These are phyloP conservation scores for Mortierella sp. DNA, from an alignment of 371 early-diverging fungal genomes.

Conservation along the genomic window DNA sequence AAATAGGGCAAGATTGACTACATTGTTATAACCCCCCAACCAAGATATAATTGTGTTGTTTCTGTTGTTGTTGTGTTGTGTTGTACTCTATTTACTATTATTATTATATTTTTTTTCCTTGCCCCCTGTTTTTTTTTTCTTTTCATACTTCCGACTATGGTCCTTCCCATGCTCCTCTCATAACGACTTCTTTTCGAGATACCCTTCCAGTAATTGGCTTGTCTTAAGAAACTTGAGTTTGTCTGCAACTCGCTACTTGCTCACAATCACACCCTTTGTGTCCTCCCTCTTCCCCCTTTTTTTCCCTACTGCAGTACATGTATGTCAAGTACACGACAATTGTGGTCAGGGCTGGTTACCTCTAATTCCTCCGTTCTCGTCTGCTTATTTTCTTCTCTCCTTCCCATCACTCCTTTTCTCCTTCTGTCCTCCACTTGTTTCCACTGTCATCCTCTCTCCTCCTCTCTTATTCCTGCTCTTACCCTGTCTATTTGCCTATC, in stretches of 20 bases:
- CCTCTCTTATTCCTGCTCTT: slow-evolving; percentile 7
- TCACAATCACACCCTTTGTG: neutral
- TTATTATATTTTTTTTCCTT: slow-evolving; percentile 1
- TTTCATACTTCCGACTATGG: slow-evolving; percentile 11
- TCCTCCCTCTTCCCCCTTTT: slow-evolving; percentile 1
- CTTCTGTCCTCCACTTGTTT: neutral
- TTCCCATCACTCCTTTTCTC: slow-evolving; percentile 13
- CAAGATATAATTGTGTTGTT: too few species aligned
- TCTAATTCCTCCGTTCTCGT: neutral
- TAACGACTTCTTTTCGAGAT: neutral
- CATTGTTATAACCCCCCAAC: neutral
- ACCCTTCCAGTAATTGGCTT: neutral
- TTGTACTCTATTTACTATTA: neutral
- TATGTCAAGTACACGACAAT: neutral
- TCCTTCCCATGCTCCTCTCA: slow-evolving; percentile 8
- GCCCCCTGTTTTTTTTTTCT: slow-evolving; percentile 23
- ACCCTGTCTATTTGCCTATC: slow-evolving; percentile 6
- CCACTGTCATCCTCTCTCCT: neutral
- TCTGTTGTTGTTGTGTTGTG: too few species aligned
- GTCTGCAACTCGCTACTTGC: neutral
- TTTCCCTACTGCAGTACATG: neutral
- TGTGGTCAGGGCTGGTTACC: slow-evolving; percentile 1
- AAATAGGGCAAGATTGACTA: neutral
- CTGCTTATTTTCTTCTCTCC: neutral
- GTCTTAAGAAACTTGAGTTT: neutral